Evolutionary conservation across 768 basidiomycete species (phyloP), one percentile per base, ranked within the genome.

Genomic region (Suillus occidentalis): DNA sequence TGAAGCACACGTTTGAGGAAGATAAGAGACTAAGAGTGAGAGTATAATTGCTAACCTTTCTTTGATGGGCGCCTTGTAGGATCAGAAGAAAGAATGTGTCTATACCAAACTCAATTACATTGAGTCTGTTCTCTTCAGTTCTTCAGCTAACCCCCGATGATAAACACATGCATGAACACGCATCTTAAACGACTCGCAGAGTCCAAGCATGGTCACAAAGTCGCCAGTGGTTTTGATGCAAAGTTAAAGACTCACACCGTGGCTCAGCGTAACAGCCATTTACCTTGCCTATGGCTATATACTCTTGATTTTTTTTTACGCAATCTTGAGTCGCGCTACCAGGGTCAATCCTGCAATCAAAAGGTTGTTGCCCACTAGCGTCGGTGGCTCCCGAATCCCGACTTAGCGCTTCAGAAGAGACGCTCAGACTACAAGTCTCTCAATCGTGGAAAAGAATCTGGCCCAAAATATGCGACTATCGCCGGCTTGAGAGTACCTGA

Each of bases 1-100:
- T 83, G 4, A 73, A 77, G 65, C 75, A 75, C 36, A 76, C 81
- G 3, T 84, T 82, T 49, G 78, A 83, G 61, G 81, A 83, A 58
- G 82, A 83, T 50, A 71, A 72, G 56, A 18, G 40, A 28, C 61
- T 20, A 20, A 68, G 68, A 53, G 61, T 36, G 34, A 36, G 6
- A 8, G 34, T 28, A n/a, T 57, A 39, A 4, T 10, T 20, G 10
- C 31, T 55, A 34, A 34, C 18, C 18, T 55, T 34, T 34, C 18
- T 55, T 34, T 34, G 20, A 34, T 55, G 4, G 25, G 8, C 8
- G 7, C 25, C 49, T 16, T 34, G 31, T 53, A 53, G 2, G 28
- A 53, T 53, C 9, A 14, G 49, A 50, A 50, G 49, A 7, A 25
- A 25, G 14, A 50, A 50, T 50, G 25, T 50, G 25, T 49, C 12